These are phyloP conservation scores for Fomitopsis schrenkii DNA, from an alignment of 1,284 basidiomycete species.

Conservation along the genomic window DNA sequence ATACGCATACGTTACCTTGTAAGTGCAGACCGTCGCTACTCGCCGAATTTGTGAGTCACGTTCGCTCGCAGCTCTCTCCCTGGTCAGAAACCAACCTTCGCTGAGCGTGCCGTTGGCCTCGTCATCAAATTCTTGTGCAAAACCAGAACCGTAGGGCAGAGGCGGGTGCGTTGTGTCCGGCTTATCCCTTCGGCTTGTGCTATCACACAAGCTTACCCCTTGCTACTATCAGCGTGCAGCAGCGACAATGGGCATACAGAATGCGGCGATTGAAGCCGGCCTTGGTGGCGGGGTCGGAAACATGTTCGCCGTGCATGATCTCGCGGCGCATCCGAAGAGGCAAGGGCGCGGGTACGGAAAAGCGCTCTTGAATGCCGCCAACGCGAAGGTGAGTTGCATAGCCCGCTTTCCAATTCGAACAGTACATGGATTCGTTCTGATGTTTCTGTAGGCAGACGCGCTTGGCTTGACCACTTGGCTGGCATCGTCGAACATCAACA, in stretches of 20 bases:
- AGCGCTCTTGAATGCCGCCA: neutral
- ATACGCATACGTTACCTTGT: too few species aligned
- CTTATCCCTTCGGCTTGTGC: neutral
- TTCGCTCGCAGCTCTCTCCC: neutral
- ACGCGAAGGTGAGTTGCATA: neutral
- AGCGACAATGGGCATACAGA: neutral
- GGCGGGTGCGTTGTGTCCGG: neutral
- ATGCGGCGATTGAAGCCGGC: neutral
- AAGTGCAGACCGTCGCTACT: too few species aligned
- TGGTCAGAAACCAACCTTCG: neutral
- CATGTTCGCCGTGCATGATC: neutral
- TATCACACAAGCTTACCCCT: neutral
- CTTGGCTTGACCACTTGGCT: slow-evolving; percentile 16
- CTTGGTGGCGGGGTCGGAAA: neutral
- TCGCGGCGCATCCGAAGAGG: neutral
- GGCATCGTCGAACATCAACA: slow-evolving; percentile 15
- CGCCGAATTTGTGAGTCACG: neutral
- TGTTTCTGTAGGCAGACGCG: slow-evolving; percentile 11
- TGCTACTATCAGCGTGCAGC: neutral
- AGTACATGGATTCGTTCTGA: too few species aligned
- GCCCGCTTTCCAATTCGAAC: too few species aligned
- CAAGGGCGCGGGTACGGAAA: slow-evolving; percentile 4
- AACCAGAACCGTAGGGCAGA: neutral
- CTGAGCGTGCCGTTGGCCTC: neutral
- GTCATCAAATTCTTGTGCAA: neutral